Percentiles rank a stretch among this genome's conserved stretches.
phyloP scores from a whole-genome alignment of 2,329 filamentous ascomycete species.

The Fusarium ramigenum region DNA sequence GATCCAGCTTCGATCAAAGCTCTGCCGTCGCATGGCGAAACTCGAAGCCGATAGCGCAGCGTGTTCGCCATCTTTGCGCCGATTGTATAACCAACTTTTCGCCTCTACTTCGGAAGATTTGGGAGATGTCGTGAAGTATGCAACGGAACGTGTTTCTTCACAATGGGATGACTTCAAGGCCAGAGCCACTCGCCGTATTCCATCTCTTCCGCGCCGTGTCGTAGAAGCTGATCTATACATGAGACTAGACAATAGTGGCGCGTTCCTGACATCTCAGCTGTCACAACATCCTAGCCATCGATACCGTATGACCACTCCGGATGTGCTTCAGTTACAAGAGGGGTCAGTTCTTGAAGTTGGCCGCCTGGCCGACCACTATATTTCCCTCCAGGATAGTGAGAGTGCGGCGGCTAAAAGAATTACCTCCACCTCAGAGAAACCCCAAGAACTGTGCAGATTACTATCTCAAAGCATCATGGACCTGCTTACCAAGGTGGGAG shows the following conservation, averaged over 20 bases:
- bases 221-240: slow-evolving; percentile 46
- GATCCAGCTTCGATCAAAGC: slow-evolving; percentile 54
- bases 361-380: not conserved
- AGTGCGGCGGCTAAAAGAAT: accelerated
- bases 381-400: accelerated
- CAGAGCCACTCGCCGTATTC: slow-evolving; percentile 50
- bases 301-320: no score
- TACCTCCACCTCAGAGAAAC: not conserved
- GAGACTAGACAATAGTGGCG: slow-evolving; percentile 52
- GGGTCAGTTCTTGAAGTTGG: not conserved
- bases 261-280: not conserved
- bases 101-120: not conserved
- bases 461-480: not conserved
- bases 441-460: not conserved
- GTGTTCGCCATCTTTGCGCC: not conserved
- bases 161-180: slow-evolving; percentile 55
- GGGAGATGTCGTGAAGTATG: not conserved
- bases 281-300: not conserved
- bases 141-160: slow-evolving; percentile 44
- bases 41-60: slow-evolving; percentile 50
- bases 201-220: slow-evolving; percentile 52
- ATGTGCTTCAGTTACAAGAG: not conserved
- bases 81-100: slow-evolving; percentile 12
- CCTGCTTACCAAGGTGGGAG: not conserved
- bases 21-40: slow-evolving; percentile 67